These are phyloP conservation scores for Penicillium sp. DNA, from an alignment of 2,329 filamentous ascomycete species.

Conservation along the genomic window DNA sequence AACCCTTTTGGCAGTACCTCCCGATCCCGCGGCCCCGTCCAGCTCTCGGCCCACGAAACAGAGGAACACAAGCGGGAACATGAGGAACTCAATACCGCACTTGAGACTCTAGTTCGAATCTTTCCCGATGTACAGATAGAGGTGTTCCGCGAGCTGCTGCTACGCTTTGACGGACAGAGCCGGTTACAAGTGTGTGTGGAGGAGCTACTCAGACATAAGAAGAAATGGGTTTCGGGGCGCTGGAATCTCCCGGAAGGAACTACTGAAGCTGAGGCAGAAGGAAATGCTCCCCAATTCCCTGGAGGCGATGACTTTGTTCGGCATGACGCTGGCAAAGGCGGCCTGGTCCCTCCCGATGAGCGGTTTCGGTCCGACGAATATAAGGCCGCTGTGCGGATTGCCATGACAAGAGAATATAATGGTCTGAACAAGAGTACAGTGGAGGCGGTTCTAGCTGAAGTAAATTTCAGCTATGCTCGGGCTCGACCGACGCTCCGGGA, in stretches of 20 bases:
- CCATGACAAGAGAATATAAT: slow-evolving; percentile 45
- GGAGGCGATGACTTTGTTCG: not conserved
- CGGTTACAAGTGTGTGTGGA: slow-evolving; percentile 48
- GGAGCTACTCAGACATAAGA: slow-evolving; percentile 46
- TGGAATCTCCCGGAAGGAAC: slow-evolving; percentile 41
- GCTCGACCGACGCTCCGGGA: slow-evolving; percentile 45
- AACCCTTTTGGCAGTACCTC: slow-evolving; percentile 42
- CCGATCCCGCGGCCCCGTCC: slow-evolving; percentile 26
- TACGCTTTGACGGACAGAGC: slow-evolving; percentile 48
- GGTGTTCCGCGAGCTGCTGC: slow-evolving; percentile 48
- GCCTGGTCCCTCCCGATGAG: slow-evolving; percentile 40
- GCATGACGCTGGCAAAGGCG: slow-evolving; percentile 14
- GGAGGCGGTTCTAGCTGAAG: slow-evolving; percentile 49
- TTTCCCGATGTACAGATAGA: slow-evolving; percentile 49
- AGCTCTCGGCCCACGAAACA: slow-evolving; percentile 15
- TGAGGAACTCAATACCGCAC: slow-evolving; percentile 42
- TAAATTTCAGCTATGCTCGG: slow-evolving; percentile 46
- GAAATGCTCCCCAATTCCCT: not conserved
- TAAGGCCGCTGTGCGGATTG: slow-evolving; percentile 39
- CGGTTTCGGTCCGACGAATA: slow-evolving; percentile 46
- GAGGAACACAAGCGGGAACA: slow-evolving; percentile 37
- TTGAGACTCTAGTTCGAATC: slow-evolving; percentile 41
- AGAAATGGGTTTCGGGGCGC: slow-evolving; percentile 48
- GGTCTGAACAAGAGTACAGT: slow-evolving; percentile 44
- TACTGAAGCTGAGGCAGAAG: slow-evolving; percentile 5